Evolutionary conservation across 768 basidiomycete genomes (phyloP), one percentile per base, ranked within the genome.

Genomic region (Termitomyces titanicus): DNA sequence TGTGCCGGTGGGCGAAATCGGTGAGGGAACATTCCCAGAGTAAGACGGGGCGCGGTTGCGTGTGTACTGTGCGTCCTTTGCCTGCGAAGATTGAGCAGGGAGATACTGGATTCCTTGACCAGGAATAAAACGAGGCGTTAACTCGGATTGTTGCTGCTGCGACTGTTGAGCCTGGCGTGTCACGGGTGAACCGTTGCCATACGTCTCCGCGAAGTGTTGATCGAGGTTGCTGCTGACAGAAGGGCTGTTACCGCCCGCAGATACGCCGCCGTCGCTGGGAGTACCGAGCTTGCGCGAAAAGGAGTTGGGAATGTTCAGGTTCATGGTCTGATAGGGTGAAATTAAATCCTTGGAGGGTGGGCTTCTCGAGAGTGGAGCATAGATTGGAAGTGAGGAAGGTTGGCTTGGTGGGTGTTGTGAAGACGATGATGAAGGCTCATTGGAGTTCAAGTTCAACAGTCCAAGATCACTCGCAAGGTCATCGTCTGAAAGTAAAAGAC

Each of bases 401-500:
- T 89, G 85, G 63, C 84, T 85, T 1, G 83, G 78, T 13, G 83
- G 81, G 42, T 79, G 76, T 53, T 74, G 66, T 1, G 74, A 72
- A n/a, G 81, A 76, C 18, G 77, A 74, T 3, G 53, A 13, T 4
- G 66, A 54, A 4, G 70, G 66, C 5, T 80, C 74, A 43, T 71
- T 75, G 1, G 73, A 61, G 56, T 76, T 77, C n/a, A 91, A 62
- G 62, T 73, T 86, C 58, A 92, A 74, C 54, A 82, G 63, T 22
- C 80, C 82, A 33, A 92, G 77, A 62, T 88, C 88, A 20, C 78
- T 80, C 0, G 88, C 88, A 18, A 94, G 80, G 57, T 94, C 91
- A 48, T 93, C 92, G 58, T 94, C 92, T 0, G 83, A 83, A 20
- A 93, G 70, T 69, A 88, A 72, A 27, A 90, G 72, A 2, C 87